Conservation (phyloP, 306 rosid species). For the Citrullus colocynthis region DNA sequence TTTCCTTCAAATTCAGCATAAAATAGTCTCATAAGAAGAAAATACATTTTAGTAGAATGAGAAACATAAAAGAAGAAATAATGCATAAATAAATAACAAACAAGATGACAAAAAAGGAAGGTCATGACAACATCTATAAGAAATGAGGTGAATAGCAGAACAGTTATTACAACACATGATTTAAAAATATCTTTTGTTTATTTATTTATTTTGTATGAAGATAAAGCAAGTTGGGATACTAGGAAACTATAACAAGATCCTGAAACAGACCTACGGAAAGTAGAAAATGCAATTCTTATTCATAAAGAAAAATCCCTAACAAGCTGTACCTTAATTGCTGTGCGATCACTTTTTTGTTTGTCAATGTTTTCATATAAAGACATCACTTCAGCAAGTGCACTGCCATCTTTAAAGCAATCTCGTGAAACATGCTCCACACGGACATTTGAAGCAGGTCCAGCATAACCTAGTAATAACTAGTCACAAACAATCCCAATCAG, state of each 20-base stretch:
- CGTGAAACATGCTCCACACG: slow-evolving; percentile 62
- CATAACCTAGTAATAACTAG: slow-evolving; percentile 64
- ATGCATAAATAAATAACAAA: not conserved
- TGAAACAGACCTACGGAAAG: not conserved
- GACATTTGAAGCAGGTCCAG: slow-evolving; percentile 87
- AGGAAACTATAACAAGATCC: not conserved
- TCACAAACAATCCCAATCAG: slow-evolving; percentile 12
- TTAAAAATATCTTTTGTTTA: not conserved
- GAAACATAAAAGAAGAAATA: slow-evolving; percentile 1
- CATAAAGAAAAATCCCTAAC: not conserved
- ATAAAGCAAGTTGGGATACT: slow-evolving; percentile 2
- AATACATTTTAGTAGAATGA: slow-evolving; percentile 6
- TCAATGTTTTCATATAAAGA: slow-evolving; percentile 47
- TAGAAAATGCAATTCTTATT: not conserved
- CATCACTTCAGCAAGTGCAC: slow-evolving; percentile 77
- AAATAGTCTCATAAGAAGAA: slow-evolving; percentile 4
- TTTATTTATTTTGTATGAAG: not conserved
- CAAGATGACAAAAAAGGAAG: not conserved
- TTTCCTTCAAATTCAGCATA: slow-evolving; percentile 39
- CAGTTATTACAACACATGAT: not conserved
- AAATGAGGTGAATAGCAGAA: not conserved
- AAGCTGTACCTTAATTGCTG: slow-evolving; percentile 46
- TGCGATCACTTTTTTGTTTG: slow-evolving; percentile 20
- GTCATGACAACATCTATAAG: not conserved
- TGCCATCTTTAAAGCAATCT: slow-evolving; percentile 58